These are phyloP conservation scores for Trichomonascaceae sp. DNA, from an alignment of 1,139 yeast genomes.

Conservation along the genomic window DNA sequence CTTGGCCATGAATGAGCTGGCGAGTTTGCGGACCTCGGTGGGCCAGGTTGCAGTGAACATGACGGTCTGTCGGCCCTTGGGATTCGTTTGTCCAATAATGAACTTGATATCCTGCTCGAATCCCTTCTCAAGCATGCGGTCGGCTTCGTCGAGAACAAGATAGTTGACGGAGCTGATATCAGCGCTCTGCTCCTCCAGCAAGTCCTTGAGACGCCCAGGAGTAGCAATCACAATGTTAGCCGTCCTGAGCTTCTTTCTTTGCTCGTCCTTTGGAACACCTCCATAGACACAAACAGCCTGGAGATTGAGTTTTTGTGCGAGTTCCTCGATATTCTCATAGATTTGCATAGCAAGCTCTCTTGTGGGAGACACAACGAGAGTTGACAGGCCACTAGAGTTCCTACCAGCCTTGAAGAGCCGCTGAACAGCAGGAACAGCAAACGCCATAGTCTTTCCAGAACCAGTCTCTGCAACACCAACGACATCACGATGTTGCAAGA, in stretches of 20 bases:
- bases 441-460: slow-evolving; percentile 94
- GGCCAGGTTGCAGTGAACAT: slow-evolving; percentile 92
- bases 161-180: slow-evolving; percentile 57
- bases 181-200: slow-evolving; percentile 78
- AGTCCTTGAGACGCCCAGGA: slow-evolving; percentile 89
- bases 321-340: slow-evolving; percentile 62
- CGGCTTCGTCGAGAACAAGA: slow-evolving; percentile 92
- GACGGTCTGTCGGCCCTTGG: slow-evolving; percentile 51
- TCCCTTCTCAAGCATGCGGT: slow-evolving; percentile 94
- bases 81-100: slow-evolving; percentile 47
- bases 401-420: slow-evolving; percentile 29
- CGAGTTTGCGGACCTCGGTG: slow-evolving; percentile 84
- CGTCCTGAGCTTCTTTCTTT: slow-evolving; percentile 49
- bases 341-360: slow-evolving; percentile 94
- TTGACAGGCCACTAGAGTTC: slow-evolving; percentile 43
- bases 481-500: slow-evolving; percentile 70
- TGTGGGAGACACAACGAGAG: slow-evolving; percentile 86
- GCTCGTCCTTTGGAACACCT: slow-evolving; percentile 94
- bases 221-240: slow-evolving; percentile 86
- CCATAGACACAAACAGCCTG: slow-evolving; percentile 86
- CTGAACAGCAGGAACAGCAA: slow-evolving; percentile 94
- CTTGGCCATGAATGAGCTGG: slow-evolving; percentile 61
- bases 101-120: slow-evolving; percentile 90
- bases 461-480: slow-evolving; percentile 99
- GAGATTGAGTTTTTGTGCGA: slow-evolving; percentile 49